These are phyloP conservation scores for Euphorbia lathyris DNA, from an alignment of 345 rosid genomes.

Conservation along the genomic window DNA sequence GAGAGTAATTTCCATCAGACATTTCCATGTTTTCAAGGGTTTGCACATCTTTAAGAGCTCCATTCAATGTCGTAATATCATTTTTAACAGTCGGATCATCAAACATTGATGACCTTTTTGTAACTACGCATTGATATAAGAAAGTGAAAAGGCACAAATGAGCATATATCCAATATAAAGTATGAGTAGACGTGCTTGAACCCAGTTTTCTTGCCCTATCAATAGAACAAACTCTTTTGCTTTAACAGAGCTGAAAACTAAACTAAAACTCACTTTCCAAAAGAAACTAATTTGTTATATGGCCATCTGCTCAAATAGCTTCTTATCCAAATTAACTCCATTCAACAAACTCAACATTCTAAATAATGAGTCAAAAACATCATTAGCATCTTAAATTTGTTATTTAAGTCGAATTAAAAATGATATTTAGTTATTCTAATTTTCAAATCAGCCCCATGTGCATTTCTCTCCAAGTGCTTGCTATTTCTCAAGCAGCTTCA, in stretches of 20 bases:
- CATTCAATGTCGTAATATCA: slow-evolving; percentile 67
- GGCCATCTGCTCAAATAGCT: not conserved
- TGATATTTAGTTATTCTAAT: not conserved
- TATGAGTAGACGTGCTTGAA: not conserved
- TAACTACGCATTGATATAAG: slow-evolving; percentile 42
- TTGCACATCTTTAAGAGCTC: slow-evolving; percentile 73
- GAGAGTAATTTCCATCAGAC: slow-evolving; percentile 63
- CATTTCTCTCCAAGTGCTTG: not conserved
- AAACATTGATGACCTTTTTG: slow-evolving; percentile 80
- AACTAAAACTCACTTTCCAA: not conserved
- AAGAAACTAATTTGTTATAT: not conserved
- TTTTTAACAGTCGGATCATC: slow-evolving; percentile 74
- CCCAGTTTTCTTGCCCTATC: not conserved
- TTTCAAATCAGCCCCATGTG: not conserved
- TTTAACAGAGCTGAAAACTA: not conserved
- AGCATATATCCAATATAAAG: not conserved
- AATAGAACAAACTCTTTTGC: not conserved
- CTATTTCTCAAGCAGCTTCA: not conserved
- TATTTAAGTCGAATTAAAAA: too few relatives aligned
- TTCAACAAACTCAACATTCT: not conserved
- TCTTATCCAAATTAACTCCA: not conserved
- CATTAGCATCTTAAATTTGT: not conserved
- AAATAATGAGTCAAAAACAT: not conserved
- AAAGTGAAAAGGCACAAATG: slow-evolving; percentile 5
- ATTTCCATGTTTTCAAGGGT: slow-evolving; percentile 74